Evolutionary conservation across 306 rosid genomes (phyloP), one percentile per base, ranked within the genome.

Genomic region (Ormosia semicastrata): DNA sequence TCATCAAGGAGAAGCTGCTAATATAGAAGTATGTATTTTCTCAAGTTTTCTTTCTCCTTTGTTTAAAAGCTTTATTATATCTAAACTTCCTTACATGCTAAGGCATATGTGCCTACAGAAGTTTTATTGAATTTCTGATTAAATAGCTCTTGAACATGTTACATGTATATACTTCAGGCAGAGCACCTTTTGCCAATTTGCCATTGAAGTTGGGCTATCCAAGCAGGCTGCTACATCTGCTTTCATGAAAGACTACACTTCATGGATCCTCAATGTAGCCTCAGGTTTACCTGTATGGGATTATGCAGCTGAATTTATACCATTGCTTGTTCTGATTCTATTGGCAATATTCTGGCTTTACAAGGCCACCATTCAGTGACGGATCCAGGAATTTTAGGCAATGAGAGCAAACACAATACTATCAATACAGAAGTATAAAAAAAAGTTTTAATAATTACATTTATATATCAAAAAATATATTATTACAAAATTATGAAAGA

Each of bases 171-270:
- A 63, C 71, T 63, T 82, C 54, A 37, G 89, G 94, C 91, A 95
- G 99, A 91, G 87, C 87, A 87, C 86, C 82, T 83, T 93, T 73
- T 90, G 90, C 86, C 92, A 97, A 87, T 92, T 90, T 84, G 69
- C 91, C 17, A 90, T 93, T 82, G 98, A 95, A 84, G 85, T 92
- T 87, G 99, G 99, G 72, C 78, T 87, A 75, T 83, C 94, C 53
- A 95, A 95, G 93, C 98, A 95, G 87, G 91, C 97, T 77, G 92
- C 93, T 32, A 89, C 93, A 50, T 92, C 95, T 68, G 96, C 92
- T 49, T 85, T 86, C 85, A 79, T 89, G 90, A 90, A 84, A 70
- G 89, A 77, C 60, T 76, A 83, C 85, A 84, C 91, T 84, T 92
- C 92, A 36, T 90, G 94, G 98, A 82, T 93, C 75, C 88, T 86